Base-by-base conservation (phyloP, 1,284 basidiomycete species). In the Malassezia vespertilionis region DNA sequence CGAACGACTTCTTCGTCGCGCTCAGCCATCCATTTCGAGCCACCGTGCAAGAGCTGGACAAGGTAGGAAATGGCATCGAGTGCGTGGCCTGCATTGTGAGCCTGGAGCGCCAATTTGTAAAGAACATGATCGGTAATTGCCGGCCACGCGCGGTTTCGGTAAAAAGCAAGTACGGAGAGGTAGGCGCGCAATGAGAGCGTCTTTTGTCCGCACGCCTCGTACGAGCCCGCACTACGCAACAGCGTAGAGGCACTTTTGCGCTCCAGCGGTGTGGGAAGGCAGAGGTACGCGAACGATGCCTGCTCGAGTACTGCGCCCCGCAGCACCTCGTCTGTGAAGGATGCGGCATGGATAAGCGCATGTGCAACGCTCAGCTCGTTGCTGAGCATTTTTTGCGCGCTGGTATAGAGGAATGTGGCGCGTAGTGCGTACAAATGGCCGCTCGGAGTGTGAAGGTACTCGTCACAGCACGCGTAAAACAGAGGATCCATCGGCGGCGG, bases 201-300 rank as follows among this genome's bases (percentile, higher is more conserved):
- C 53, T 74, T 65, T 36, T 76, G 75, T 20, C 76, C 77, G 11
- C 74, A 75, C n/a, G 74, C 74, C 54, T 76, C 74, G 52, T 76
- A 78, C 30, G 74, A 61, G 34, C 73, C 65, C 0, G 75, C 76
- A 0, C 76, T 76, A 58, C 75, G 69, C 27, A 74, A 68, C 42
- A 77, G 63, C 40, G 75, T 72, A 31, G 75, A 65, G 0, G 75
- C 76, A 31, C 71, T 74, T 50, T 74, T 70, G 21, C 76, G 54
- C 35, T 60, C 65, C 57, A 51, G 57, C 45, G 62, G 69, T 55
- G 5, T 62, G 44, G 70, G 58, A 26, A 42, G 17, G 3, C 69
- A 67, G 8, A 75, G 52, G 44, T 75, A 72, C 0, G 72, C 65
- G 1, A 71, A 37, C 0, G 76, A 76, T 0, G 77, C 76, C 56